These are phyloP conservation scores for Heterococcus sp. DNA, from an alignment of 108 stramenopile species.

Conservation along the genomic window DNA sequence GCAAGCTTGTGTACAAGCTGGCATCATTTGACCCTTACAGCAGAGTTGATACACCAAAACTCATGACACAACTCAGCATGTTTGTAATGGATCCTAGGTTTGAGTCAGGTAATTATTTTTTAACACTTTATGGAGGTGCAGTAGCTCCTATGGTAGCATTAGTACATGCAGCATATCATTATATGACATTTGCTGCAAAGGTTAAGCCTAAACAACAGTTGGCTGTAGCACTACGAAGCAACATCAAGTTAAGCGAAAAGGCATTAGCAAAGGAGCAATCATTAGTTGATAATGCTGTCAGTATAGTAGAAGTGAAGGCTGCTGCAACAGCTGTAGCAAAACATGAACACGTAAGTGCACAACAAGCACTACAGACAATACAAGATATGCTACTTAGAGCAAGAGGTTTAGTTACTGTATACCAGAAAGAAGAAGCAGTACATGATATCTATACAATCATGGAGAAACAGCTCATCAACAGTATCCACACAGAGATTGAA, in stretches of 20 bases:
- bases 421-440: no score
- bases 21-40: conserved; percentile 33
- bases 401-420: not conserved
- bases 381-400: not conserved
- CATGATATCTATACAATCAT: no score
- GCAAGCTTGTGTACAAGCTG: conserved; percentile 28
- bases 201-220: conserved; percentile 12
- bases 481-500: no score
- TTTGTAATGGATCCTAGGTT: conserved; percentile 40
- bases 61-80: conserved; percentile 9
- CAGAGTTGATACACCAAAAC: conserved; percentile 4
- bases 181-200: conserved; percentile 21
- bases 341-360: not conserved
- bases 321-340: not conserved
- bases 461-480: no score
- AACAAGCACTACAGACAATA: not conserved
- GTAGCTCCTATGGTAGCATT: conserved; percentile 12
- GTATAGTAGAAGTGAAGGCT: not conserved
- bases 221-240: not conserved
- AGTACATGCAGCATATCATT: conserved; percentile 14
- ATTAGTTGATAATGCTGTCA: not conserved
- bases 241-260: not conserved
- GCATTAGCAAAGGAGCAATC: not conserved
- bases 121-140: conserved; percentile 24
- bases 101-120: conserved; percentile 16